phyloP scores from a whole-genome alignment of 495 filamentous ascomycete species.

The Aspergillus haitiensis region DNA sequence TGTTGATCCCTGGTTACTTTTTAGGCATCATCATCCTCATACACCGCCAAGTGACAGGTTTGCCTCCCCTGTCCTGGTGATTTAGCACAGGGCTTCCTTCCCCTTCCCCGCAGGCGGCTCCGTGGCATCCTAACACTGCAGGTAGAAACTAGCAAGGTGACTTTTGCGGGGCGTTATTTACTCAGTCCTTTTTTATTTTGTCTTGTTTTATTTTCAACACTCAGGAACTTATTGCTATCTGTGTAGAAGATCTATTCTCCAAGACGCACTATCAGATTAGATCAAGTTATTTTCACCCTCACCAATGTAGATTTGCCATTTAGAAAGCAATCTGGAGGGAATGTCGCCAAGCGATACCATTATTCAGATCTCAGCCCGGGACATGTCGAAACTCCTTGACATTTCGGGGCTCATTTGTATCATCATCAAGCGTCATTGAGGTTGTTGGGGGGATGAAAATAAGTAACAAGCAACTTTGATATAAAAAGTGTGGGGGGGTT shows the following conservation, averaged over 20 bases:
- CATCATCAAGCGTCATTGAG: conserved; percentile 38
- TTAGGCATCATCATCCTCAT: not conserved
- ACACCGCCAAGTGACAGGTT: not conserved
- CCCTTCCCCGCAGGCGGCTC: not conserved
- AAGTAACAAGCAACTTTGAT: not conserved
- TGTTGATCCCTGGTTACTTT: not conserved
- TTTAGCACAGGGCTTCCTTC: not conserved
- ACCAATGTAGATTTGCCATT: conserved; percentile 30
- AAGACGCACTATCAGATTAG: conserved; percentile 51
- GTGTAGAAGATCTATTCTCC: not conserved
- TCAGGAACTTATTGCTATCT: not conserved
- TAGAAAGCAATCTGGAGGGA: conserved; percentile 4
- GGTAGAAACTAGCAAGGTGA: not conserved
- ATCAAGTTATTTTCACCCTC: conserved; percentile 57
- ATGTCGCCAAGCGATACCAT: conserved; percentile 42
- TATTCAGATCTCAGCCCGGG: conserved; percentile 23
- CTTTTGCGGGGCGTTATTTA: not conserved
- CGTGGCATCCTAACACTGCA: not conserved
- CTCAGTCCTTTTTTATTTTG: not conserved
- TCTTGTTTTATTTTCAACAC: not conserved
- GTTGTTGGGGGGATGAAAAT: conserved; percentile 11
- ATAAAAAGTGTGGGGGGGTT: not conserved
- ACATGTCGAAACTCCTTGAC: conserved; percentile 10
- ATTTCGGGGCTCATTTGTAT: conserved; percentile 43
- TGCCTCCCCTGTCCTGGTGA: not conserved